Evolutionary conservation across 2,329 filamentous ascomycete species (phyloP).

Genomic region (Huntiella decipiens): DNA sequence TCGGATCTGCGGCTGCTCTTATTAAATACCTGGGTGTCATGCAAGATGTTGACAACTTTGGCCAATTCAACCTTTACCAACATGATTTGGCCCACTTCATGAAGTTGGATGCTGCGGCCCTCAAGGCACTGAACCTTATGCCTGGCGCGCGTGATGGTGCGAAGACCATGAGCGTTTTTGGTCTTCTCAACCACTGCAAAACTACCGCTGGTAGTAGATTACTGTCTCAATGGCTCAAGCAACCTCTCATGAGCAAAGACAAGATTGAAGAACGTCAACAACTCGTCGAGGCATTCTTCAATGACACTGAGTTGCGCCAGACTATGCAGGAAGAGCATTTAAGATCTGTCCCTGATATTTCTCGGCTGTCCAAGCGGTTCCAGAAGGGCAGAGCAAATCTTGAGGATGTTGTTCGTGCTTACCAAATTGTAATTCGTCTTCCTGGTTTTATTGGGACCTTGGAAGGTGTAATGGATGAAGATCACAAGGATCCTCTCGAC

Average conservation of each 20-base stretch:
- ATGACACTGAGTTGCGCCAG: slow-evolving; percentile 80
- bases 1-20: slow-evolving; percentile 81
- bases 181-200: slow-evolving; percentile 91
- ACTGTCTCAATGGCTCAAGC: slow-evolving; percentile 91
- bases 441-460: slow-evolving; percentile 79
- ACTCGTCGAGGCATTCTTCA: slow-evolving; percentile 84
- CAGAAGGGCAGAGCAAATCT: slow-evolving; percentile 79
- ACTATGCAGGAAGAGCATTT: slow-evolving; percentile 95
- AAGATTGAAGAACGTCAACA: slow-evolving; percentile 87
- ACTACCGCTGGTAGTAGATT: slow-evolving; percentile 81
- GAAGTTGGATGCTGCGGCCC: slow-evolving; percentile 87
- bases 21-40: slow-evolving; percentile 89
- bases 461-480: slow-evolving; percentile 87
- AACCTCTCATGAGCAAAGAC: slow-evolving; percentile 76
- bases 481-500: slow-evolving; percentile 74
- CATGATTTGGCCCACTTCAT: slow-evolving; percentile 94
- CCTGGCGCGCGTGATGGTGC: slow-evolving; percentile 81
- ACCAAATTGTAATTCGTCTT: slow-evolving; percentile 82
- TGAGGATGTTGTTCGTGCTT: slow-evolving; percentile 87
- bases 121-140: slow-evolving; percentile 93
- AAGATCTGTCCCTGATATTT: slow-evolving; percentile 80
- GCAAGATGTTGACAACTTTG: slow-evolving; percentile 85
- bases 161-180: slow-evolving; percentile 96
- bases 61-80: slow-evolving; percentile 92
- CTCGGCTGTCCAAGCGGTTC: slow-evolving; percentile 83